Evolutionary conservation across 176 grass and related monocot species (phyloP).

Genomic region (Oryza officinalis): DNA sequence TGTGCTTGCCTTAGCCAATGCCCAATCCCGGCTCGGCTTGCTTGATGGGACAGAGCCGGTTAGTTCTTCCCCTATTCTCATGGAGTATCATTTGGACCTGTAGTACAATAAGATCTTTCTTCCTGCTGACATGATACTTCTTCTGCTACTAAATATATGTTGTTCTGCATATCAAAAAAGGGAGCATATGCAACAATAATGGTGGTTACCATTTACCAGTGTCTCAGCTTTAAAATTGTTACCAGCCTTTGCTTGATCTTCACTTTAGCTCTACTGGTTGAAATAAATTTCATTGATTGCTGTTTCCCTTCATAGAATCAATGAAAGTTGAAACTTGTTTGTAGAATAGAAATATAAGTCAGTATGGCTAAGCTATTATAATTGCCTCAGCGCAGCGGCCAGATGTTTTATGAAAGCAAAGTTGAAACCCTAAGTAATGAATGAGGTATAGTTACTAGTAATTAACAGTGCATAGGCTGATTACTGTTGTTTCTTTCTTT

Average conservation of each 20-base stretch:
- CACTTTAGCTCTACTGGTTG: not conserved
- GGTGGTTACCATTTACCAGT: not conserved
- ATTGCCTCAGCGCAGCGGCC: not conserved
- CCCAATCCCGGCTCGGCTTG: conserved; percentile 65
- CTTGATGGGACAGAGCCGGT: conserved; percentile 60
- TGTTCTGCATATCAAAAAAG: not conserved
- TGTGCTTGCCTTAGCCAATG: conserved; percentile 81
- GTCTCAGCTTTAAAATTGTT: not conserved
- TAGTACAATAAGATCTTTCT: conserved; percentile 10
- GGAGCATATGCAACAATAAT: not conserved
- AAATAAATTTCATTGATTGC: conserved; percentile 24
- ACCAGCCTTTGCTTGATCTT: not conserved
- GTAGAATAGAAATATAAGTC: not conserved
- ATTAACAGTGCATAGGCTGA: not conserved
- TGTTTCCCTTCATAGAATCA: conserved; percentile 31
- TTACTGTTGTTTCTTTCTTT: not conserved
- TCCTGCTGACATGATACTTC: conserved; percentile 7
- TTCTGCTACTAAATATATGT: conserved; percentile 1
- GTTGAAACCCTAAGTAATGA: not conserved
- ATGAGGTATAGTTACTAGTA: not conserved
- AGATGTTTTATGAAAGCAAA: conserved; percentile 11
- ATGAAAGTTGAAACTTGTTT: conserved; percentile 10
- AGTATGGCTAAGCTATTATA: not conserved
- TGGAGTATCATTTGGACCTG: not conserved
- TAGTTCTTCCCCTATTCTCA: conserved; percentile 35